Conservation (phyloP, 331 rosid genomes). For the Rosa hybrid region DNA sequence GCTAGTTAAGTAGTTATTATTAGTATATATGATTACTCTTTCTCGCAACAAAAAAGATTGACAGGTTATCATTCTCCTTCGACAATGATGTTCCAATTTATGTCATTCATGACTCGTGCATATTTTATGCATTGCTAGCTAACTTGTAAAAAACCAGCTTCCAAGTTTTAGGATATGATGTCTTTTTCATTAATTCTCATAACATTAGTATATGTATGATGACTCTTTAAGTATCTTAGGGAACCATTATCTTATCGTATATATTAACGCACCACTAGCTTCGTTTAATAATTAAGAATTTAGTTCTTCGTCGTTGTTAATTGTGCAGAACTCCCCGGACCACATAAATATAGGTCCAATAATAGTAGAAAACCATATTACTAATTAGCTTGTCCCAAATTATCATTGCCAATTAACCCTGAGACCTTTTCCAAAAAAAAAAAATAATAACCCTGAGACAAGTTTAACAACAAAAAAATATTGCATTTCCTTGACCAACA, state of each 20-base stretch:
- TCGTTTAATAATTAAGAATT: neutral
- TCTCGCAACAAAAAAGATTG: neutral
- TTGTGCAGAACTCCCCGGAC: neutral
- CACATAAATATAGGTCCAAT: neutral
- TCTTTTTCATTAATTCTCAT: neutral
- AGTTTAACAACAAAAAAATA: neutral
- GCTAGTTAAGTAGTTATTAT: neutral
- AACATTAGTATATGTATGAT: neutral
- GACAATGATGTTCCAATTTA: neutral
- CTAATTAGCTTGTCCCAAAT: neutral
- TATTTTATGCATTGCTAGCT: neutral
- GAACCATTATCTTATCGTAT: neutral
- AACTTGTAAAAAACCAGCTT: constrained; percentile 1
- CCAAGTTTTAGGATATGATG: neutral
- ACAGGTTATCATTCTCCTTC: neutral
- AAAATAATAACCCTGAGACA: neutral
- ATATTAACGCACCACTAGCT: neutral
- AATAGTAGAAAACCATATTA: neutral
- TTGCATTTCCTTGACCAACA: neutral
- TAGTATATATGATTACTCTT: neutral
- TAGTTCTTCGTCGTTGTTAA: neutral
- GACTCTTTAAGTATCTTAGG: neutral
- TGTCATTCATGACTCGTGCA: neutral
- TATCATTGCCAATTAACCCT: neutral
- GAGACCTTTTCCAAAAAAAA: neutral